These are phyloP conservation scores for Coemansia sp. DNA, from an alignment of 192 early-diverging fungal species.

Conservation along the genomic window DNA sequence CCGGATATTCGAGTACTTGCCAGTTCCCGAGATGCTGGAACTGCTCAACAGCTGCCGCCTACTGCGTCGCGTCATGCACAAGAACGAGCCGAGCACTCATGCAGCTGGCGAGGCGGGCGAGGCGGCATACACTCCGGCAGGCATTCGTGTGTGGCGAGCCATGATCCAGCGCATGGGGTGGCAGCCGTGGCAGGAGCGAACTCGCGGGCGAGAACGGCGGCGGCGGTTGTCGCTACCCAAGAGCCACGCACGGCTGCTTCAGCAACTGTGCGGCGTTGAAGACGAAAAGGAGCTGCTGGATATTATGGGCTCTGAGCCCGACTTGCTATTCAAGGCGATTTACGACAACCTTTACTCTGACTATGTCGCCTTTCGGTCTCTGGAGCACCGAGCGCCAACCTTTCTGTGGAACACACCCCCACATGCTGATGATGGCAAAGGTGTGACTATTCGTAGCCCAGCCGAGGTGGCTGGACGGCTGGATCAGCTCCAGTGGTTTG, in stretches of 20 bases:
- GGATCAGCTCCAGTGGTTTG: conserved; percentile 54
- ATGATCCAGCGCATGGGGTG: conserved; percentile 44
- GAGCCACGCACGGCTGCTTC: conserved; percentile 25
- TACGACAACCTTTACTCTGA: conserved; percentile 30
- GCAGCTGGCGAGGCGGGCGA: conserved; percentile 10
- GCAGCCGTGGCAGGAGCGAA: conserved; percentile 31
- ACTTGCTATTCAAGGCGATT: conserved; percentile 46
- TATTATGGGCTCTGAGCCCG: conserved; percentile 27
- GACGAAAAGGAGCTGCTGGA: conserved; percentile 26
- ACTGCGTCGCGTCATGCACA: conserved; percentile 37
- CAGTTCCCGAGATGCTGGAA: conserved; percentile 22
- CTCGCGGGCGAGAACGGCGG: conserved; percentile 25
- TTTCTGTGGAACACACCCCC: not conserved
- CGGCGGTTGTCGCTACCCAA: conserved; percentile 25
- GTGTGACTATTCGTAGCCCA: not conserved
- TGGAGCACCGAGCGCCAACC: conserved; percentile 2
- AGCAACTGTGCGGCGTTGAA: conserved; percentile 26
- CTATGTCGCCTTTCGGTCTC: conserved; percentile 27
- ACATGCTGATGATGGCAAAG: not conserved
- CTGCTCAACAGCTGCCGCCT: conserved; percentile 41
- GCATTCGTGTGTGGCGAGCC: conserved; percentile 33
- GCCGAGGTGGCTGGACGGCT: conserved; percentile 32
- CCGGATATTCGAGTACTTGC: conserved; percentile 24
- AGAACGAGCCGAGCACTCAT: conserved; percentile 10
- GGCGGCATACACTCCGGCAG: conserved; percentile 29